Evolutionary conservation across 495 filamentous ascomycete genomes (phyloP).

Genomic region (Xylaria acuta): DNA sequence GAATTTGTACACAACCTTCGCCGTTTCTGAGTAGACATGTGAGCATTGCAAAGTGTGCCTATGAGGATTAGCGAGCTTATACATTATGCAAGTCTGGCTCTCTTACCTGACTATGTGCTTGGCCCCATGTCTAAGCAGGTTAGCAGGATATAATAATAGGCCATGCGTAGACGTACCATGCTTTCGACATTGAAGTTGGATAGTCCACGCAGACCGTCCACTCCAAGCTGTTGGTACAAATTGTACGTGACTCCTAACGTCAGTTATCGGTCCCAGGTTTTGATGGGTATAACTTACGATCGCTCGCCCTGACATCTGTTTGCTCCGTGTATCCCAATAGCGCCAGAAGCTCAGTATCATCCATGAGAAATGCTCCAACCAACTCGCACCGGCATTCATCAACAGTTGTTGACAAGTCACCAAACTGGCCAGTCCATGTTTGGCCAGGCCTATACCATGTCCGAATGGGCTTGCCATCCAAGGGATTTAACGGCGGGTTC

Average conservation of each 20-base stretch:
- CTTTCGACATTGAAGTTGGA: conserved; percentile 51
- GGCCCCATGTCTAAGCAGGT: conserved; percentile 48
- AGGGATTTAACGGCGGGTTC: conserved; percentile 50
- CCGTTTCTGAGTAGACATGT: conserved; percentile 45
- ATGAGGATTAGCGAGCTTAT: neutral
- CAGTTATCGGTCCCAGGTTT: neutral
- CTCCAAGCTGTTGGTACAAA: conserved; percentile 51
- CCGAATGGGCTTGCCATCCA: conserved; percentile 49
- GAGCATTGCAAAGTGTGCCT: conserved; percentile 55
- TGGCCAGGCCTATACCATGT: conserved; percentile 56
- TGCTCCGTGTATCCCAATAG: neutral
- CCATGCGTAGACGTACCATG: conserved; percentile 34
- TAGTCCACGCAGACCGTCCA: conserved; percentile 52
- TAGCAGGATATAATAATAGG: conserved; percentile 8
- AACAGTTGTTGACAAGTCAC: conserved; percentile 50
- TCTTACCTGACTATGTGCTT: conserved; percentile 51
- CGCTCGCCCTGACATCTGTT: neutral
- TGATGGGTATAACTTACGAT: conserved; percentile 32
- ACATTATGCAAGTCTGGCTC: conserved; percentile 11
- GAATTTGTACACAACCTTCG: conserved; percentile 41
- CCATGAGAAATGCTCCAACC: neutral
- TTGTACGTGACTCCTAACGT: conserved; percentile 49
- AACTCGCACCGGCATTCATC: conserved; percentile 59
- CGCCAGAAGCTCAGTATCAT: neutral
- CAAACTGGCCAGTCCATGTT: conserved; percentile 56